A percentile compares a stretch with the other conserved stretches of the same genome.
Conservation (phyloP, 176 grass and related monocot genomes). For the Eleusine coracana region DNA sequence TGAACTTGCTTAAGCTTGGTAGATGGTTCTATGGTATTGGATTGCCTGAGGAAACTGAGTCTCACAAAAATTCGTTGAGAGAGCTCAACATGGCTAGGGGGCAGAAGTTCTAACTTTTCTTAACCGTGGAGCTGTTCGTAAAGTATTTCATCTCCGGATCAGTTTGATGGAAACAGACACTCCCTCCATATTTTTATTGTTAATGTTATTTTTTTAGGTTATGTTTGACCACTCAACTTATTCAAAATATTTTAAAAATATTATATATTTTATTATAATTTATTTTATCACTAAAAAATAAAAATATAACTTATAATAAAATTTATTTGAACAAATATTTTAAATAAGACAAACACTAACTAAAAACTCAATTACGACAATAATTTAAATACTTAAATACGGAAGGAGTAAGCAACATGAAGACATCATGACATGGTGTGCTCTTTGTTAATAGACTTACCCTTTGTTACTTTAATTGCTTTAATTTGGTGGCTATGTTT, state of each 20-base stretch:
- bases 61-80: conserved; percentile 52
- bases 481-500: conserved; percentile 7
- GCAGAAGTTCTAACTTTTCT: conserved; percentile 62
- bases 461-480: not conserved
- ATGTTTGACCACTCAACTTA: no score
- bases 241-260: no score
- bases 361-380: no score
- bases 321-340: no score
- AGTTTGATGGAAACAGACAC: conserved; percentile 26
- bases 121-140: conserved; percentile 76
- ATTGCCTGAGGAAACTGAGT: conserved; percentile 60
- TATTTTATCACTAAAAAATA: no score
- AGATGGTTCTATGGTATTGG: conserved; percentile 87
- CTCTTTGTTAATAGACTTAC: conserved; percentile 40
- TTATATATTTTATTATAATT: no score
- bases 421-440: not conserved
- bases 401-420: conserved; percentile 20
- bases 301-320: no score
- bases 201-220: no score
- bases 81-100: conserved; percentile 55
- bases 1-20: conserved; percentile 71
- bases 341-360: no score
- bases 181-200: no score
- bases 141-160: conserved; percentile 74
- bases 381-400: no score